Conservation (phyloP, 257 asterid genomes). For the Ilex asprella region DNA sequence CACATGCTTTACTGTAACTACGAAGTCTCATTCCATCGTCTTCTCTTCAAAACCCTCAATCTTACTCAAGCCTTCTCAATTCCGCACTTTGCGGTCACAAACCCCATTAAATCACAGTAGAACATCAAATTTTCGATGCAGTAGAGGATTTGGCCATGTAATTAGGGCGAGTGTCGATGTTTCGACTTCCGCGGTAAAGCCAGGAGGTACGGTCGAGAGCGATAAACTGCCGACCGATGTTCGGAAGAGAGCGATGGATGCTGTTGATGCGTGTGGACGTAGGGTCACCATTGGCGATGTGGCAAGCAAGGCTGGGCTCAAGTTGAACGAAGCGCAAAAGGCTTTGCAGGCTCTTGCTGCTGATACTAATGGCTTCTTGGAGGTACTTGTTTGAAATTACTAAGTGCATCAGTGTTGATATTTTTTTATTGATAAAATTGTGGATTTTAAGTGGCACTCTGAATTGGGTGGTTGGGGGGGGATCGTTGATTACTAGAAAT, state of each 20-base stretch:
- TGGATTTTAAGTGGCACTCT: no score
- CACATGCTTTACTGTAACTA: conserved; percentile 33
- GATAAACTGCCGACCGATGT: conserved; percentile 74
- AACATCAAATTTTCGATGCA: conserved; percentile 15
- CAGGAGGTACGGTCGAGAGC: conserved; percentile 81
- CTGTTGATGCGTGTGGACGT: conserved; percentile 75
- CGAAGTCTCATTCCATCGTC: conserved; percentile 26
- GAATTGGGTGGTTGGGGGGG: no score
- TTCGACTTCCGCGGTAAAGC: conserved; percentile 36
- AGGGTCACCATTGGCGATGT: conserved; percentile 94
- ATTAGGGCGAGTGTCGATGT: conserved; percentile 62
- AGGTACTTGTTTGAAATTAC: conserved; percentile 34
- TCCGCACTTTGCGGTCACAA: conserved; percentile 24
- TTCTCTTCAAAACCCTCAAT: conserved; percentile 27
- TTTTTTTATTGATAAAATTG: no score
- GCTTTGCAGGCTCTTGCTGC: conserved; percentile 98
- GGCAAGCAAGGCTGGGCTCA: conserved; percentile 87
- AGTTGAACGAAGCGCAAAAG: conserved; percentile 77
- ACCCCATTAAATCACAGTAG: conserved; percentile 16
- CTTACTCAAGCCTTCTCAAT: conserved; percentile 24
- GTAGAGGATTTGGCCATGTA: conserved; percentile 13
- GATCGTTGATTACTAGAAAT: no score
- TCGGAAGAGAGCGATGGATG: conserved; percentile 79
- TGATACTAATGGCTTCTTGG: conserved; percentile 84
- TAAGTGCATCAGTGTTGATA: no score